Evolutionary conservation across 1,139 yeast species (phyloP), one percentile per base, ranked within the genome.

Genomic region (Pichia sp.): DNA sequence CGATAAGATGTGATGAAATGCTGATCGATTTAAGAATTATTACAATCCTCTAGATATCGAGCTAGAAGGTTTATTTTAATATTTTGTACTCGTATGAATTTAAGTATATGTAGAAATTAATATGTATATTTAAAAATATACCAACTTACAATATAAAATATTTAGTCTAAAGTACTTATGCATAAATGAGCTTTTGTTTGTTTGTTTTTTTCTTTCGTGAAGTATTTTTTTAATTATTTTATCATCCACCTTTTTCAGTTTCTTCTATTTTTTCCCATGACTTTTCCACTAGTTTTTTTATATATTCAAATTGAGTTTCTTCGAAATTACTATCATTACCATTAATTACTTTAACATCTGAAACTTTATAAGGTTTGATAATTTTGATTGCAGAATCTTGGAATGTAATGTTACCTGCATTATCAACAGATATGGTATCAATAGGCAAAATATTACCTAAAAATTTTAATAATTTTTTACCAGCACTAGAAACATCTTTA

Each of bases 171-270:
- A 39, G 25, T 22, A 39, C 42, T 22, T 39, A 39, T 42, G 30
- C 30, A 39, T 16, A 19, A 18, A 36, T 19, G 41, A 36, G 5
- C 11, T 19, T 36, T 36, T 25, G 3, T 9, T 22, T 14, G 7
- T 29, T 38, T n/a, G n/a, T 41, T 38, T 14, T 22, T 39, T 30
- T 46, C 19, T 18, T 36, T 19, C 10, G 25, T 36, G 16, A 31
- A 13, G 4, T 31, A 31, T 14, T 31, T 13, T 13, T 13, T 31
- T 36, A 16, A 38, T 19, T 19, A 19, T 11, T 68, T 61, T 36
- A 33, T 69, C 62, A 83, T 47, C 89, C 89, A n/a, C 89, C 89
- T 62, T 81, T 80, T 58, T 73, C 74, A 54, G 74, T 73, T 48
- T 63, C 66, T 54, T 76, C 81, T 55, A 79, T 66, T 55, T 74